Evolutionary conservation across 805 yeast genomes (phyloP), one percentile per base, ranked within the genome.

Genomic region (Brettanomyces nanus): DNA sequence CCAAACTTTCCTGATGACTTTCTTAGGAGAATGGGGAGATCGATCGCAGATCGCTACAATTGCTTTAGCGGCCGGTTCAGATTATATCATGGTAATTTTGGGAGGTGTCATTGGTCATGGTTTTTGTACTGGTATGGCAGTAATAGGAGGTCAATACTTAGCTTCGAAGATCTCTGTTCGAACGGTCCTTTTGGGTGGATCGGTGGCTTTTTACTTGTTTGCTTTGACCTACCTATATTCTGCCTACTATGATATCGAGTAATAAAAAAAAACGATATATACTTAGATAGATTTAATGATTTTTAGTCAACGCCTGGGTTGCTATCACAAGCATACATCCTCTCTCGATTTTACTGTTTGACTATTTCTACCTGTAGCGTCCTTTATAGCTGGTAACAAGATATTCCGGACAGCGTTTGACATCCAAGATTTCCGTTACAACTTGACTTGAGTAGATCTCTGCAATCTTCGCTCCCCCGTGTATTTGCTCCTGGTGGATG

Each of bases 11-110:
- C 77, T 77, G 38, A 90, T 92, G 97, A 85, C 95, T 4, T 92
- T 92, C 59, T 65, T 92, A 35, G 98, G 97, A 43, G 99, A 92
- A 65, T 87, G 97, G 95, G 99, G 99, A 36, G 99, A 92, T 61
- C 78, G 98, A 53, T 87, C 97, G 10, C 99, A 92, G 65, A 87
- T 92, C 52, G 97, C 97, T 29, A 83, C 92, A 94, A 87, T 92
- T 52, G 97, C 97, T 29, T 82, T 92, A 95, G 97, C 97, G 37
- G 95, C 98, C 1, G 96, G 96, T 28, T 79, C 86, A 31, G 83
- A 87, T 59, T 92, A 86, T 63, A 80, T 92, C 89, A 69, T 70
- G 48, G 95, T 89, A 28, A 85, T 90, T 33, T 48, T 79, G 33
- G 98, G 99, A 44, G 95, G 95, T 17, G 75, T 86, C 28, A 59